Evolutionary conservation across 2,329 filamentous ascomycete species (phyloP).

Genomic region (Aplosporella prunicola): DNA sequence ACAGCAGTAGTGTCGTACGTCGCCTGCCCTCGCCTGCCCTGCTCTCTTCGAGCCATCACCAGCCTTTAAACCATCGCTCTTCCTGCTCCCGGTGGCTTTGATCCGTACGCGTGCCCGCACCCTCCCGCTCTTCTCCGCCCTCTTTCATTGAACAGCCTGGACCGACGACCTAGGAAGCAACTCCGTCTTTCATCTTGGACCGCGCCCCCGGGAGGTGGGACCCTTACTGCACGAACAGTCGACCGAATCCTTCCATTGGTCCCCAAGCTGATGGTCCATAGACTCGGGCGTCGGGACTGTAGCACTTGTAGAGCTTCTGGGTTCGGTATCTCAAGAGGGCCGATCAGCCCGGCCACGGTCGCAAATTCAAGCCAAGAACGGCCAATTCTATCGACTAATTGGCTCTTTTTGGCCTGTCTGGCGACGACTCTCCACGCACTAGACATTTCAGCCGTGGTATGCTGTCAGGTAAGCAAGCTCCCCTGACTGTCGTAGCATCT

Average conservation of each 20-base stretch:
- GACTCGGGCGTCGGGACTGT: no score
- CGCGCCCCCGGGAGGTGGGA: slow-evolving; percentile 4
- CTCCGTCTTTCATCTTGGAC: slow-evolving; percentile 6
- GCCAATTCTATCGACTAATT: no score
- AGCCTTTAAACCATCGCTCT: slow-evolving; percentile 1
- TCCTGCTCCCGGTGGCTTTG: background rate
- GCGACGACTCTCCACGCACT: no score
- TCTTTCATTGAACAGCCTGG: slow-evolving; percentile 2
- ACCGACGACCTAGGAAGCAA: slow-evolving; percentile 8
- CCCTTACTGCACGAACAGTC: slow-evolving; percentile 3
- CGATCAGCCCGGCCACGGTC: no score
- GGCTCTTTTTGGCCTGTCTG: no score
- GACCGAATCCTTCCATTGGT: slow-evolving; percentile 3
- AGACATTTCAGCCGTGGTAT: no score
- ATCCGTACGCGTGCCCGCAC: slow-evolving; percentile 1
- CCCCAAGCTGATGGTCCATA: slow-evolving; percentile 3
- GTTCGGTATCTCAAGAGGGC: no score
- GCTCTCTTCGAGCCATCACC: background rate
- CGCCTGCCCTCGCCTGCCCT: background rate
- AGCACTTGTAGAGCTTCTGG: no score
- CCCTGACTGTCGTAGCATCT: no score
- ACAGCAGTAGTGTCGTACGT: background rate
- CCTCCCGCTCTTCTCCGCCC: background rate
- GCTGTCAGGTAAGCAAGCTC: no score
- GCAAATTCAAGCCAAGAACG: no score